Conservation (phyloP, 176 grass and related monocot genomes). For the Elymus sibiricus region DNA sequence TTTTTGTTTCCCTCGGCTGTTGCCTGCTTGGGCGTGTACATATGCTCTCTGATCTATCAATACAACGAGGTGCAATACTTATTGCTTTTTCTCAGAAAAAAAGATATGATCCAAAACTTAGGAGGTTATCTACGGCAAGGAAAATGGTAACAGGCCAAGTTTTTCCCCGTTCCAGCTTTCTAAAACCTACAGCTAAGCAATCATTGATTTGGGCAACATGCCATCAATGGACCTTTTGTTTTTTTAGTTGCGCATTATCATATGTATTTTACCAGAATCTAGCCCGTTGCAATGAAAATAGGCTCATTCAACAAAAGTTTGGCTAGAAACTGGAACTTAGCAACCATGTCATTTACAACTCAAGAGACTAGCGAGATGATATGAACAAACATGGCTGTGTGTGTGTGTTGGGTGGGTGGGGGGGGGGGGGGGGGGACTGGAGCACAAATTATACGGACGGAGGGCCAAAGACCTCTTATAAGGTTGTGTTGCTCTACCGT, state of each 20-base stretch:
- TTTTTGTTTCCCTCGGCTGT: not conserved
- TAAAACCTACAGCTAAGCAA: not conserved
- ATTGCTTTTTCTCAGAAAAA: not conserved
- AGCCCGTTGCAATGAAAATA: not conserved
- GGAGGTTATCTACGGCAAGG: too few species aligned
- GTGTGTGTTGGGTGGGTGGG: too few species aligned
- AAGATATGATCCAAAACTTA: not conserved
- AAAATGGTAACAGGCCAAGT: too few species aligned
- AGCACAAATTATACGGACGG: too few species aligned
- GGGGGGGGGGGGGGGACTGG: too few species aligned
- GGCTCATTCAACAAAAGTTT: not conserved
- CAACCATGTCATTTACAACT: not conserved
- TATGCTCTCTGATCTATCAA: not conserved
- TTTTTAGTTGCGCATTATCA: not conserved
- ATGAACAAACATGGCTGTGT: too few species aligned
- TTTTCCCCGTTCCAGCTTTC: too few species aligned
- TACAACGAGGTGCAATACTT: not conserved
- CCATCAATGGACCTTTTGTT: not conserved
- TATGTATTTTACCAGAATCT: not conserved
- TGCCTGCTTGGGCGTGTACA: not conserved
- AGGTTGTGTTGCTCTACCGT: too few species aligned
- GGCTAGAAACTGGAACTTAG: not conserved
- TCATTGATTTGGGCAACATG: not conserved
- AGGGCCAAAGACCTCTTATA: too few species aligned
- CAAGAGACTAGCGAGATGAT: too few species aligned